Evolutionary conservation across 2,329 filamentous ascomycete species (phyloP).

Genomic region (Curvularia hawaiiensis): DNA sequence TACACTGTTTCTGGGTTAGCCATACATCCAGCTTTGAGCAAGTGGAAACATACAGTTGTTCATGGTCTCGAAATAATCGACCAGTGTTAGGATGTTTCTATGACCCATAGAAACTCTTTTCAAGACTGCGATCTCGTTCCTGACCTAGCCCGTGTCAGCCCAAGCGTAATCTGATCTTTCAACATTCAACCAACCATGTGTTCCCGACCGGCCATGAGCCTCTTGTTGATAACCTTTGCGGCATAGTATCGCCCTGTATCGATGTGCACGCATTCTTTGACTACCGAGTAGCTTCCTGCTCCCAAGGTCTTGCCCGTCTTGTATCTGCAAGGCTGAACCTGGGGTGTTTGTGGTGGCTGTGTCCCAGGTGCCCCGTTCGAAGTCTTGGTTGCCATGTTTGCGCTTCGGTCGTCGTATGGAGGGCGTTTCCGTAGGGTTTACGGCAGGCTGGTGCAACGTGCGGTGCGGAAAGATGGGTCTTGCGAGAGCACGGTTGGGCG

Average conservation of each 20-base stretch:
- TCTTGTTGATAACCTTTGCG: slow-evolving; percentile 99
- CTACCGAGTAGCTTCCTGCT: slow-evolving; percentile 95
- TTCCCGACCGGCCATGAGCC: slow-evolving; percentile 94
- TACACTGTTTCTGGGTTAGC: slow-evolving; percentile 65
- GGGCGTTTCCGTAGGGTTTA: neutral
- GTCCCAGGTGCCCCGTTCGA: slow-evolving; percentile 42
- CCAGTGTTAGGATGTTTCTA: slow-evolving; percentile 95
- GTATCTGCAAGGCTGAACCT: slow-evolving; percentile 94
- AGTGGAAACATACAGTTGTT: slow-evolving; percentile 74
- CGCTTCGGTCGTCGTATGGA: neutral
- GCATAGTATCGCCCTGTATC: slow-evolving; percentile 98
- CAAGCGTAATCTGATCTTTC: neutral
- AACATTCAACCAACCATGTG: slow-evolving; percentile 76
- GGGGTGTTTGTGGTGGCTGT: slow-evolving; percentile 48
- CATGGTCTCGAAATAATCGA: slow-evolving; percentile 99
- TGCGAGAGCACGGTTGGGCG: slow-evolving; percentile 9
- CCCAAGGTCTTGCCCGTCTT: slow-evolving; percentile 98
- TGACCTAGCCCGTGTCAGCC: slow-evolving; percentile 64
- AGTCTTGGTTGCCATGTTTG: slow-evolving; percentile 21
- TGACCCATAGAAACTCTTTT: slow-evolving; percentile 99
- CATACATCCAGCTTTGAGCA: neutral
- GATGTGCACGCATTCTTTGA: slow-evolving; percentile 98
- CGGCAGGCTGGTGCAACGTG: neutral
- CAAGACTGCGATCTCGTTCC: slow-evolving; percentile 96
- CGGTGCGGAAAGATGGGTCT: slow-evolving; percentile 2